Evolutionary conservation across 768 basidiomycete genomes (phyloP).

Genomic region (Lactarius psammicola): DNA sequence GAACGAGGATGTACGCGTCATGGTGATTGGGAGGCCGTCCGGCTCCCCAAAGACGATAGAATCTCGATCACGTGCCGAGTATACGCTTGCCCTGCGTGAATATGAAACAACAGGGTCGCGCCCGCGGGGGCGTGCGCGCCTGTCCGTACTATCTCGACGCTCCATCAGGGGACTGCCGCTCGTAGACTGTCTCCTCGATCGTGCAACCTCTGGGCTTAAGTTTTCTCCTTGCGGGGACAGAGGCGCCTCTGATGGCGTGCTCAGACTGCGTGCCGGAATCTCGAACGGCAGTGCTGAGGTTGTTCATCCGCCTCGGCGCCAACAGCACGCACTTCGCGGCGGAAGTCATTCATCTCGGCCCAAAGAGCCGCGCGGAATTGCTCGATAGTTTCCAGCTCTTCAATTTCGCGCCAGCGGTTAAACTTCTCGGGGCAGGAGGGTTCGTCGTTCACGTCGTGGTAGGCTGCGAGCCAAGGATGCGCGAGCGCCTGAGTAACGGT

Average conservation of each 20-base stretch:
- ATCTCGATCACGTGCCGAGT: slow-evolving; percentile 29
- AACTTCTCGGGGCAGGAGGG: slow-evolving; percentile 76
- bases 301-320: slow-evolving; percentile 28
- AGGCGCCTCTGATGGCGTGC: slow-evolving; percentile 13
- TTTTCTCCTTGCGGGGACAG: slow-evolving; percentile 6
- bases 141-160: slow-evolving; percentile 24
- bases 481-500: slow-evolving; percentile 74
- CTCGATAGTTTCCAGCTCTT: slow-evolving; percentile 79
- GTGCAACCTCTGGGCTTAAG: not conserved
- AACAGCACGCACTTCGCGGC: slow-evolving; percentile 73
- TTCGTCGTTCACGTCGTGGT: slow-evolving; percentile 87
- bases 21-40: slow-evolving; percentile 24
- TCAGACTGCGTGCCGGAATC: slow-evolving; percentile 9
- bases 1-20: slow-evolving; percentile 21
- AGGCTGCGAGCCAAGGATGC: slow-evolving; percentile 85
- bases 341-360: slow-evolving; percentile 86
- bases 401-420: slow-evolving; percentile 82
- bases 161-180: slow-evolving; percentile 24
- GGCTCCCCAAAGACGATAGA: slow-evolving; percentile 25
- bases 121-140: slow-evolving; percentile 35
- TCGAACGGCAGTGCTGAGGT: slow-evolving; percentile 15
- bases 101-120: slow-evolving; percentile 71
- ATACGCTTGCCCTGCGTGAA: slow-evolving; percentile 62
- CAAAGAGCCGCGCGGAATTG: slow-evolving; percentile 81
- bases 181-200: slow-evolving; percentile 1